Evolutionary conservation across 2,329 filamentous ascomycete genomes (phyloP).

Genomic region (Pseudocercospora ulei): DNA sequence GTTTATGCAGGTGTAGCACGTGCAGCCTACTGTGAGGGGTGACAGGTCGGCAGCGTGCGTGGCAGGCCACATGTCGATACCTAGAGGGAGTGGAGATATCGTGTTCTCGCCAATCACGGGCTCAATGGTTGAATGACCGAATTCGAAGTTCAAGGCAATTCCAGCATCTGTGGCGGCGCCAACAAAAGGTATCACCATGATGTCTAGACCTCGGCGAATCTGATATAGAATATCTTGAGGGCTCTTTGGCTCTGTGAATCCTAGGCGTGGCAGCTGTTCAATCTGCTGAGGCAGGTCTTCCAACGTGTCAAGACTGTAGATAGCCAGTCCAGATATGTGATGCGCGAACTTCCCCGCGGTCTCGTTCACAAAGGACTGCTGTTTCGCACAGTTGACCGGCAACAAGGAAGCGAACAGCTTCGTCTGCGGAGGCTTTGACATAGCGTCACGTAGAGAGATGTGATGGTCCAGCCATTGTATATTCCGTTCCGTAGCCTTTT

Average conservation of each 20-base stretch:
- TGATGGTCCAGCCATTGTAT: conserved; percentile 70
- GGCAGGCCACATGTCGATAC: conserved; percentile 65
- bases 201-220: conserved; percentile 64
- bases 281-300: conserved; percentile 56
- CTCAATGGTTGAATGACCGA: conserved; percentile 35
- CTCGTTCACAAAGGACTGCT: conserved; percentile 69
- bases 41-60: conserved; percentile 52
- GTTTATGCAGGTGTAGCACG: conserved; percentile 71
- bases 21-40: conserved; percentile 56
- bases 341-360: conserved; percentile 55
- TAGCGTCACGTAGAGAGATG: conserved; percentile 35
- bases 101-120: conserved; percentile 13
- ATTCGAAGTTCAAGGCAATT: conserved; percentile 69
- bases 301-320: conserved; percentile 66
- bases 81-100: conserved; percentile 46
- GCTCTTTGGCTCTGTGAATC: conserved; percentile 57
- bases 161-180: conserved; percentile 69
- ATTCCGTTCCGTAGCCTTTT: conserved; percentile 77
- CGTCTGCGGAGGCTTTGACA: conserved; percentile 28
- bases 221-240: conserved; percentile 72
- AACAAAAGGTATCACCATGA: conserved; percentile 69
- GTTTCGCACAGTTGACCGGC: conserved; percentile 62
- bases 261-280: conserved; percentile 58
- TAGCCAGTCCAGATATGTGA: conserved; percentile 57
- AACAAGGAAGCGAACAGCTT: conserved; percentile 59